phyloP scores from a whole-genome alignment of 2,329 filamentous ascomycete genomes.

The Cercospora zeae-maydis region DNA sequence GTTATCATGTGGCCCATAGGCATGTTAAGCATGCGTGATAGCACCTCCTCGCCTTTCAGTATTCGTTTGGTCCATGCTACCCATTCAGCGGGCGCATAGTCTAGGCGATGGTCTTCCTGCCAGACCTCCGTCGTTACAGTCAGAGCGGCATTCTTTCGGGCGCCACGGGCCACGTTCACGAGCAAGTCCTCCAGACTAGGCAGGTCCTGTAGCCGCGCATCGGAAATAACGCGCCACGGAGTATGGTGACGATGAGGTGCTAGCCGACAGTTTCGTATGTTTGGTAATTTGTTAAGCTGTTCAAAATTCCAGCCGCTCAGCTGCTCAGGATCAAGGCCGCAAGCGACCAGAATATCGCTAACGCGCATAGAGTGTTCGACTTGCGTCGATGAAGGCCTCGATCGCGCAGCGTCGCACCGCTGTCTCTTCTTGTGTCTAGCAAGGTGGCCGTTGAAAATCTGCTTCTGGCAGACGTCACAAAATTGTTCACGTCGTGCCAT shows the following conservation, averaged over 20 bases:
- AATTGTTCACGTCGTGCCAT: background rate
- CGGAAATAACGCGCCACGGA: conserved; percentile 3
- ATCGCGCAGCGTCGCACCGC: background rate
- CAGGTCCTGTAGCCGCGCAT: background rate
- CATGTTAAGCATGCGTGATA: background rate
- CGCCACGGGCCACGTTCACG: background rate
- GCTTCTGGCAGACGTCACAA: conserved; percentile 2
- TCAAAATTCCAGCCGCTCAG: conserved; percentile 10
- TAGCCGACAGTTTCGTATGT: conserved; percentile 9
- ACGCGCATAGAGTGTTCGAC: conserved; percentile 2
- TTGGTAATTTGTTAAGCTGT: conserved; percentile 9
- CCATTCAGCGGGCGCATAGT: background rate
- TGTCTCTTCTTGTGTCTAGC: conserved; percentile 6
- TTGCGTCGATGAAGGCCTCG: background rate
- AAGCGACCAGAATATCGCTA: conserved; percentile 10
- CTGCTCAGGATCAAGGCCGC: conserved; percentile 3
- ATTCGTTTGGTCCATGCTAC: background rate
- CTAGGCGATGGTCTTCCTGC: background rate
- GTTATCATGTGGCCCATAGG: background rate
- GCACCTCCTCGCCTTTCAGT: background rate
- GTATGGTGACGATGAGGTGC: conserved; percentile 8
- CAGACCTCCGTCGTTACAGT: background rate
- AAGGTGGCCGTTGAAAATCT: conserved; percentile 2
- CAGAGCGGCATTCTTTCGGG: background rate
- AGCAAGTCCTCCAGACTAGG: conserved; percentile 5